phyloP scores from a whole-genome alignment of 2,329 filamentous ascomycete genomes.

The Fusarium sulawesiense region DNA sequence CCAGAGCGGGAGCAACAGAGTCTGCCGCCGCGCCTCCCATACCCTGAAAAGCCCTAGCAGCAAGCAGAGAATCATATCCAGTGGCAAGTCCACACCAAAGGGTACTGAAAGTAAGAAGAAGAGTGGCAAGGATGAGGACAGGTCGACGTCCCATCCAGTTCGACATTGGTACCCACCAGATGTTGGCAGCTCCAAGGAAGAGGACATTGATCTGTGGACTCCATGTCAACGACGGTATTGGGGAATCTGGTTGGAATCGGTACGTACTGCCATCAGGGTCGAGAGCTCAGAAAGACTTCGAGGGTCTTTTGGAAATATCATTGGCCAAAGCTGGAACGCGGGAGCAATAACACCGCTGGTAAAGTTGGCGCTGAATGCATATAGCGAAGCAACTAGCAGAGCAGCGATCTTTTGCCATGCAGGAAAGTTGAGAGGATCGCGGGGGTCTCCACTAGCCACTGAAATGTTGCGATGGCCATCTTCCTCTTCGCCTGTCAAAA shows the following conservation, averaged over 20 bases:
- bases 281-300: conserved; percentile 45
- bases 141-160: conserved; percentile 51
- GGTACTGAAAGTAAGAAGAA: conserved; percentile 44
- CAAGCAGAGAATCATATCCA: conserved; percentile 44
- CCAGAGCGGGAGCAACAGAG: conserved; percentile 49
- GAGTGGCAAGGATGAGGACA: conserved; percentile 47
- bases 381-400: conserved; percentile 46
- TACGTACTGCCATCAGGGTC: conserved; percentile 47
- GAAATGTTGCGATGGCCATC: background rate
- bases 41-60: conserved; percentile 49
- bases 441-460: conserved; percentile 43
- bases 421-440: conserved; percentile 53
- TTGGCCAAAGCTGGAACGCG: conserved; percentile 49
- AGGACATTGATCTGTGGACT: conserved; percentile 48
- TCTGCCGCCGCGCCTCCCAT: conserved; percentile 51
- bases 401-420: conserved; percentile 49
- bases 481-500: conserved; percentile 16
- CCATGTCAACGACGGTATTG: background rate
- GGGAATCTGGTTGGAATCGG: rapidly evolving
- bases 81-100: conserved; percentile 45
- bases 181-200: conserved; percentile 50
- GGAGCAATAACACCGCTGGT: conserved; percentile 49
- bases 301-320: conserved; percentile 45
- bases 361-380: conserved; percentile 52
- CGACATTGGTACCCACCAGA: conserved; percentile 53